Percentiles rank a stretch among this genome's conserved stretches.
These are phyloP conservation scores for Aspergillus ellipticus DNA, from an alignment of 495 filamentous ascomycete species.

Conservation along the genomic window DNA sequence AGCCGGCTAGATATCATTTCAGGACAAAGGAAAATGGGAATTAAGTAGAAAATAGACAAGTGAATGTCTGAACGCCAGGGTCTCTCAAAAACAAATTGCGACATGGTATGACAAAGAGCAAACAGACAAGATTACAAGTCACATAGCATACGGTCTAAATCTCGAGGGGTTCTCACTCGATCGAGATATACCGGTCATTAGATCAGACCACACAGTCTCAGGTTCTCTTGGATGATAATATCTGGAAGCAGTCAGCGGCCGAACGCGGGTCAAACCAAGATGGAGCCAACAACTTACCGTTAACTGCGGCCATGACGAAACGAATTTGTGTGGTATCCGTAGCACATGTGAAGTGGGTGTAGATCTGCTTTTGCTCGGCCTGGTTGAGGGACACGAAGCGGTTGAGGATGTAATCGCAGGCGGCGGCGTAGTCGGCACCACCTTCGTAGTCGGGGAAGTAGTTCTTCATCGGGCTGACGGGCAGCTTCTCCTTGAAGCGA, in stretches of 20 bases:
- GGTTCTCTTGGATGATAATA: conserved; percentile 99
- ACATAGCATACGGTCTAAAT: conserved; percentile 38
- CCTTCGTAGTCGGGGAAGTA: conserved; percentile 99
- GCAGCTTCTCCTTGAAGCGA: conserved; percentile 98
- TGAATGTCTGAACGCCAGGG: conserved; percentile 45
- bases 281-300: conserved; percentile 61
- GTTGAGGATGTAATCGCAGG: conserved; percentile 96
- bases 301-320: conserved; percentile 99
- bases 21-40: conserved; percentile 26
- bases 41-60: conserved; percentile 27
- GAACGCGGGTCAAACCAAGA: background rate
- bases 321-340: conserved; percentile 98
- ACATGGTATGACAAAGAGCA: conserved; percentile 25
- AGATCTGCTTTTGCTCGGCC: conserved; percentile 98
- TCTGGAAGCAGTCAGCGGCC: conserved; percentile 49
- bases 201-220: conserved; percentile 96
- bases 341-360: conserved; percentile 98
- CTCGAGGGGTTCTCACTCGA: conserved; percentile 31
- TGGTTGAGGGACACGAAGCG: conserved; percentile 96
- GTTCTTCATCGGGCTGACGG: conserved; percentile 99
- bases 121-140: conserved; percentile 25
- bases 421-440: conserved; percentile 85
- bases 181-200: conserved; percentile 49
- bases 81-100: conserved; percentile 28
- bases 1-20: conserved; percentile 46